Percentiles rank a stretch among this genome's conserved stretches.
phyloP scores from a whole-genome alignment of 768 basidiomycete genomes.

The Naganishia onofrii region DNA sequence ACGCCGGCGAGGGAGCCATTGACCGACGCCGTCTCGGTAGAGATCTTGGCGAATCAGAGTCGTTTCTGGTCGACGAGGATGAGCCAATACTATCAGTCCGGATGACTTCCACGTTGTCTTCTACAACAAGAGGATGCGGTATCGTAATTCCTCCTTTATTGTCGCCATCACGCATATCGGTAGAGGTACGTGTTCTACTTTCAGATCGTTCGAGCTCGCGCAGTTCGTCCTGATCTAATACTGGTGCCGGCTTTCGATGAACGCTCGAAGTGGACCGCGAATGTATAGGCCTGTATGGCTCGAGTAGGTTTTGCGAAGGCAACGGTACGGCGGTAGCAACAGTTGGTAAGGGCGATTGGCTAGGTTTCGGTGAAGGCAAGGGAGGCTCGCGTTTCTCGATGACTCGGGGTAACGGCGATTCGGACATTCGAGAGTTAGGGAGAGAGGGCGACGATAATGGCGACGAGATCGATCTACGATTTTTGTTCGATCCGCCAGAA shows the following conservation, averaged over 20 bases:
- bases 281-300: neutral
- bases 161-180: neutral
- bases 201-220: neutral
- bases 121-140: neutral
- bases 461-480: conserved; percentile 15
- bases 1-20: conserved; percentile 7
- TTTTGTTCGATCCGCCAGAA: conserved; percentile 15
- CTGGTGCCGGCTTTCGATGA: conserved; percentile 3
- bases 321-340: neutral
- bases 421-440: neutral
- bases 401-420: conserved; percentile 7
- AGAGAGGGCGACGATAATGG: conserved; percentile 1
- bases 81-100: neutral
- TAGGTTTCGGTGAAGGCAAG: no score
- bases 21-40: conserved; percentile 8
- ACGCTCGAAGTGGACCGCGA: conserved; percentile 13
- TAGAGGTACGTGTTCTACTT: neutral
- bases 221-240: neutral
- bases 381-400: conserved; percentile 7
- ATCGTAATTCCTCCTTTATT: neutral
- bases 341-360: no score
- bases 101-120: neutral
- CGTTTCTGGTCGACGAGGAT: neutral
- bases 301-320: neutral
- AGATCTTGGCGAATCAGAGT: conserved; percentile 2